Evolutionary conservation across 225 moss, liverwort and hornwort genomes (phyloP).

Genomic region (Asterella californica): DNA sequence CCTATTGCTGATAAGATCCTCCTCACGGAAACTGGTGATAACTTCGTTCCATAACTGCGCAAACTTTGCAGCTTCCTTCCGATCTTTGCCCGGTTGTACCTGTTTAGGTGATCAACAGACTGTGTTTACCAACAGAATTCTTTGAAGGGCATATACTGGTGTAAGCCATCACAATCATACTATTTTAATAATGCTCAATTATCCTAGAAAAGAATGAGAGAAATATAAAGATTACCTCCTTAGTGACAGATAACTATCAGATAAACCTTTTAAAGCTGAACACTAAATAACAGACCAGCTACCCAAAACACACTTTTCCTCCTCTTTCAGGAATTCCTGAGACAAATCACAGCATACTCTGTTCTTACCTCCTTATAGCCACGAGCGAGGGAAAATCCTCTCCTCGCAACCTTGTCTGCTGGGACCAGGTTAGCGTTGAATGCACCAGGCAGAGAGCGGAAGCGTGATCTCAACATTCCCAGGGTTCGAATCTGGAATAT

Average conservation of each 20-base stretch:
- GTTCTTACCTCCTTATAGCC: constrained; percentile 67
- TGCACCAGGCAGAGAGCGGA: constrained; percentile 88
- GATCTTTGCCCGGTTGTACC: constrained; percentile 66
- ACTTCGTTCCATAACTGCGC: constrained; percentile 98
- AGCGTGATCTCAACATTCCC: constrained; percentile 90
- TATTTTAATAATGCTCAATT: too few species aligned
- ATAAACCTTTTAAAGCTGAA: too few species aligned
- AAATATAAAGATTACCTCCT: too few species aligned
- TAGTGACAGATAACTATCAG: too few species aligned
- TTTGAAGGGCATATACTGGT: neutral
- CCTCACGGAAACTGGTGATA: constrained; percentile 85
- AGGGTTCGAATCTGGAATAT: constrained; percentile 71
- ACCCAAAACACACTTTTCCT: neutral
- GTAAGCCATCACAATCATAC: too few species aligned
- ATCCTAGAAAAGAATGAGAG: too few species aligned
- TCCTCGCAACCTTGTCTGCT: constrained; percentile 56
- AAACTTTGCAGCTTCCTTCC: constrained; percentile 72
- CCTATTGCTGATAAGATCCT: constrained; percentile 93
- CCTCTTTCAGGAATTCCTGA: neutral
- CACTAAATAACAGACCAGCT: neutral
- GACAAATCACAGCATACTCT: neutral
- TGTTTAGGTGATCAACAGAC: constrained; percentile 16
- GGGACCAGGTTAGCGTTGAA: constrained; percentile 87
- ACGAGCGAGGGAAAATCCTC: constrained; percentile 61
- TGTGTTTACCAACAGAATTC: neutral